These are phyloP conservation scores for Capsicum baccatum DNA, from an alignment of 257 asterid genomes.

Conservation along the genomic window DNA sequence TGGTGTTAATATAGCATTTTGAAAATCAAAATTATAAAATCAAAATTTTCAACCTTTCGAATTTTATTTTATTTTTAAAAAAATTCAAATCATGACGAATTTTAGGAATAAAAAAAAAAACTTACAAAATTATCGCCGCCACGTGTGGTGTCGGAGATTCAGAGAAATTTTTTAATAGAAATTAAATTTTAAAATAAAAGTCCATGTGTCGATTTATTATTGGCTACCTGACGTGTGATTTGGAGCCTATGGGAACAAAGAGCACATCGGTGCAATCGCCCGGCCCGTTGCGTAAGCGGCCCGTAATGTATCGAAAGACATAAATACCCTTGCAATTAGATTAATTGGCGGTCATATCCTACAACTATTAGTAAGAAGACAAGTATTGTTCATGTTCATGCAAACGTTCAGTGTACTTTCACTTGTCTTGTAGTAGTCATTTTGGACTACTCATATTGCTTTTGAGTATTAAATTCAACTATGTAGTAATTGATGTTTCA, in stretches of 20 bases:
- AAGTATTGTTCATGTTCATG: slow-evolving; percentile 23
- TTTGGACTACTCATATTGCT: not conserved
- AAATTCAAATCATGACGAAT: slow-evolving; percentile 1
- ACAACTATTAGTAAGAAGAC: not conserved
- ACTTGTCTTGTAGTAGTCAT: slow-evolving; percentile 15
- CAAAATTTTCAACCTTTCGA: no score
- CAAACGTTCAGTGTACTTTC: slow-evolving; percentile 31
- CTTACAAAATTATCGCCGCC: slow-evolving; percentile 47
- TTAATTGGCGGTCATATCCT: not conserved
- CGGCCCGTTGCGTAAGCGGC: slow-evolving; percentile 42
- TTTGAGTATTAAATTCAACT: no score
- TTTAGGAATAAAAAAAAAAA: not conserved
- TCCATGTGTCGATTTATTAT: slow-evolving; percentile 33
- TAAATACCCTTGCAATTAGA: not conserved
- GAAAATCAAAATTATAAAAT: no score
- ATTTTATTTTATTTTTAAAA: no score
- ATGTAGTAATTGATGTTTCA: no score
- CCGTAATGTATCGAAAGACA: slow-evolving; percentile 20
- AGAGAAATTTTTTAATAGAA: slow-evolving; percentile 9
- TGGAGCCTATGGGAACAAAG: slow-evolving; percentile 35
- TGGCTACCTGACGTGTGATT: slow-evolving; percentile 44
- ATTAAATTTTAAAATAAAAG: not conserved
- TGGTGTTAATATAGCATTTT: no score
- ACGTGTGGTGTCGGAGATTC: slow-evolving; percentile 47
- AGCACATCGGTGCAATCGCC: slow-evolving; percentile 39